Evolutionary conservation across 805 yeast species (phyloP).

Genomic region (Trichomonascus vanleenenianus): DNA sequence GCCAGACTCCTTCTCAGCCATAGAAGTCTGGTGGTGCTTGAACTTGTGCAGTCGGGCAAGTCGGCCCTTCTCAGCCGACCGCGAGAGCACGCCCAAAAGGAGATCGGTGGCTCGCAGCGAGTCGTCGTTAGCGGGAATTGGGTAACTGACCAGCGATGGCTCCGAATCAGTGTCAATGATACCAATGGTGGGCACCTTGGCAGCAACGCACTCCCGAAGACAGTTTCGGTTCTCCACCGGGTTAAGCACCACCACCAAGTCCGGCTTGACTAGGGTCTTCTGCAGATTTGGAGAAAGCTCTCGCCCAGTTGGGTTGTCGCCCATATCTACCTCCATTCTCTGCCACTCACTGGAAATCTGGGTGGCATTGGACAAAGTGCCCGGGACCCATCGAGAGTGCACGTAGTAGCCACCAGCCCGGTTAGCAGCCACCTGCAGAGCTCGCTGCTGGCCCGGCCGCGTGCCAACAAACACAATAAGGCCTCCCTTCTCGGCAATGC

Average conservation of each 20-base stretch:
- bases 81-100: slow-evolving; percentile 73
- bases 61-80: slow-evolving; percentile 77
- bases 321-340: slow-evolving; percentile 70
- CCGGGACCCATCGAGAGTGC: slow-evolving; percentile 85
- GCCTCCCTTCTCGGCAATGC: slow-evolving; percentile 80
- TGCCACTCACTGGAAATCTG: slow-evolving; percentile 54
- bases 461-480: slow-evolving; percentile 80
- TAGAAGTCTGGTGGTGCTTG: slow-evolving; percentile 26
- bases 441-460: slow-evolving; percentile 62
- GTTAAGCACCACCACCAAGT: slow-evolving; percentile 75
- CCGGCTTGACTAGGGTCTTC: slow-evolving; percentile 66
- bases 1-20: slow-evolving; percentile 4
- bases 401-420: slow-evolving; percentile 77
- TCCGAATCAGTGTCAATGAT: slow-evolving; percentile 91
- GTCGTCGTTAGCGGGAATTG: slow-evolving; percentile 95
- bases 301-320: slow-evolving; percentile 58
- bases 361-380: slow-evolving; percentile 80
- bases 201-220: slow-evolving; percentile 69
- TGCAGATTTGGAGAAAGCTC: slow-evolving; percentile 42
- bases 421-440: slow-evolving; percentile 71
- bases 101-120: slow-evolving; percentile 73
- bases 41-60: slow-evolving; percentile 42
- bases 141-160: slow-evolving; percentile 82
- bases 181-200: slow-evolving; percentile 88
- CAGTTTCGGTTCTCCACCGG: slow-evolving; percentile 81